phyloP scores from a whole-genome alignment of 805 yeast genomes.

The Grigorovia jiainica region DNA sequence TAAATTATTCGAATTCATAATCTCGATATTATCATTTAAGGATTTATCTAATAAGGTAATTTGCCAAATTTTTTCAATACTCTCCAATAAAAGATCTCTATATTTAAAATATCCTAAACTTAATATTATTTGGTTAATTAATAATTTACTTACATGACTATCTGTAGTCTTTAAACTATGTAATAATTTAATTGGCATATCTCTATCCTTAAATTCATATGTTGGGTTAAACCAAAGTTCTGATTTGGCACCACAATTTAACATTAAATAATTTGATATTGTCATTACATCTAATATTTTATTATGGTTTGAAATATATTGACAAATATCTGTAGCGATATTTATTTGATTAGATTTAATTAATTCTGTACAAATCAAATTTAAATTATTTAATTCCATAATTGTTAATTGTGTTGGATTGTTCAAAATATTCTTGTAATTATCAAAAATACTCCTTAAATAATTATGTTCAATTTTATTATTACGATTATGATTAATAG shows the following conservation, averaged over 20 bases:
- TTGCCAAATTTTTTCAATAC: conserved; percentile 16
- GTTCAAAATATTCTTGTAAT: neutral
- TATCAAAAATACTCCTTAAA: neutral
- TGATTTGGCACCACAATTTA: conserved; percentile 23
- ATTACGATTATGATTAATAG: too few relatives aligned
- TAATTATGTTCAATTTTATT: too few relatives aligned
- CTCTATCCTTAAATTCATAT: conserved; percentile 4
- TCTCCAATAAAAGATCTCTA: conserved; percentile 10
- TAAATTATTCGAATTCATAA: neutral
- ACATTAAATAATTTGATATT: conserved; percentile 14
- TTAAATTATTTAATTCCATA: conserved; percentile 1
- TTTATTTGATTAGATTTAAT: neutral
- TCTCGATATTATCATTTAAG: neutral
- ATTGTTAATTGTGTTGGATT: neutral
- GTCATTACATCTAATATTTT: conserved; percentile 6
- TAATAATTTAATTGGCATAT: conserved; percentile 6
- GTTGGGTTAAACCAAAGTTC: conserved; percentile 11
- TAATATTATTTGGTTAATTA: conserved; percentile 18
- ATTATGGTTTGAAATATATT: neutral
- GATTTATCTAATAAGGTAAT: neutral
- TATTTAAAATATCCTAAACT: conserved; percentile 19
- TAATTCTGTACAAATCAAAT: neutral
- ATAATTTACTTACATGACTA: conserved; percentile 5
- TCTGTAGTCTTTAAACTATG: conserved; percentile 9
- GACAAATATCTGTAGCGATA: neutral